Percentiles rank a stretch among this genome's conserved stretches.
These are phyloP conservation scores for Tuctoria greenei DNA, from an alignment of 176 grass and related monocot genomes.

Conservation along the genomic window DNA sequence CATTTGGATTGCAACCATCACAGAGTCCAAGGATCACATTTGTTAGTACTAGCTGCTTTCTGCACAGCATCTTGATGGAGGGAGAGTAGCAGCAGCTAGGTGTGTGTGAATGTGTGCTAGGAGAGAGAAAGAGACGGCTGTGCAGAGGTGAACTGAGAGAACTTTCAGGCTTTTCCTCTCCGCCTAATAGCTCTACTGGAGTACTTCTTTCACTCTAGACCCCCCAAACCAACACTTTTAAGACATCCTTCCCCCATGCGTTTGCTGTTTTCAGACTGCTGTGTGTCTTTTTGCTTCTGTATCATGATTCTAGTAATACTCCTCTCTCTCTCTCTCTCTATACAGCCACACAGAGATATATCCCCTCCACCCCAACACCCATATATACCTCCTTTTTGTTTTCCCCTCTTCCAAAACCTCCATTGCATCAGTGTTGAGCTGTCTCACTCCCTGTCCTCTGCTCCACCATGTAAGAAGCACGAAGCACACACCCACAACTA, in stretches of 20 bases:
- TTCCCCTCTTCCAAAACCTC: slow-evolving; percentile 49
- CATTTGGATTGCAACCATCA: slow-evolving; percentile 62
- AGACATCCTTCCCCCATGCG: slow-evolving; percentile 51
- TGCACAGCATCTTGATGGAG: slow-evolving; percentile 37
- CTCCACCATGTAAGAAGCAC: slow-evolving; percentile 58
- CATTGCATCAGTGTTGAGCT: slow-evolving; percentile 53
- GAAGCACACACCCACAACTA: slow-evolving; percentile 43
- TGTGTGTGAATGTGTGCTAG: slow-evolving; percentile 48
- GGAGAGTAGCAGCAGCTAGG: not conserved
- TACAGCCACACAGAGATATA: not conserved
- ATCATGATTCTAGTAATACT: slow-evolving; percentile 28
- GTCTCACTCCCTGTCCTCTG: slow-evolving; percentile 54
- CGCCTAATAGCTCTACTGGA: slow-evolving; percentile 41
- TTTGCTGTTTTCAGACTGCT: slow-evolving; percentile 66
- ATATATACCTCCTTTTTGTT: slow-evolving; percentile 42
- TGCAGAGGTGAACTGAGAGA: slow-evolving; percentile 74
- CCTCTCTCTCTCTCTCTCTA: slow-evolving; percentile 9
- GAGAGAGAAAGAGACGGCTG: slow-evolving; percentile 95
- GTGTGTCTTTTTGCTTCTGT: slow-evolving; percentile 64
- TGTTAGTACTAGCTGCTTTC: slow-evolving; percentile 28
- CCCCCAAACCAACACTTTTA: slow-evolving; percentile 67
- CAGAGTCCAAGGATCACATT: slow-evolving; percentile 62
- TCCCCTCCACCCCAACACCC: slow-evolving; percentile 15
- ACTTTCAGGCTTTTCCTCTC: slow-evolving; percentile 70
- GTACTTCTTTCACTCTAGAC: slow-evolving; percentile 45